Evolutionary conservation across 2,329 filamentous ascomycete species (phyloP).

Genomic region (Exophiala bonariae): DNA sequence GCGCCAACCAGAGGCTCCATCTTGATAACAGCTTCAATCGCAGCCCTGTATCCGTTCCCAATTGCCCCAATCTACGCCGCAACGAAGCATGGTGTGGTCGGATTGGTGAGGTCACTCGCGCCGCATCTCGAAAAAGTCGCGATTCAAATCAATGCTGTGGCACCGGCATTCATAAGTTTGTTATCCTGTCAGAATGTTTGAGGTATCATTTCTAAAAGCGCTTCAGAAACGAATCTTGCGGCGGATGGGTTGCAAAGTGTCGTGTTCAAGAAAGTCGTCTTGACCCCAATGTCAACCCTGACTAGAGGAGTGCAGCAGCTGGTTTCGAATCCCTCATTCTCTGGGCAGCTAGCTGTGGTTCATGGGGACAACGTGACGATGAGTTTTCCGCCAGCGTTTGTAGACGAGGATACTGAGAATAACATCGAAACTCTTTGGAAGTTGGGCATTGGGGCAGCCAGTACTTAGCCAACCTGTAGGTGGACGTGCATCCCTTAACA

Average conservation of each 20-base stretch:
- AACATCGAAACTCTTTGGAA: constrained; percentile 52
- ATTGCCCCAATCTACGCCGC: constrained; percentile 51
- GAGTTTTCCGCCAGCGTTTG: constrained; percentile 44
- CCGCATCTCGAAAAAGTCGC: constrained; percentile 37
- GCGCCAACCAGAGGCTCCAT: constrained; percentile 50
- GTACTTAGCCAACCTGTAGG: too few species aligned
- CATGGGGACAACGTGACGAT: constrained; percentile 52
- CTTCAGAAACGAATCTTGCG: constrained; percentile 47
- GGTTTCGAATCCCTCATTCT: constrained; percentile 40
- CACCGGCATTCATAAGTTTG: constrained; percentile 52
- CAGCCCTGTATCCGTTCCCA: constrained; percentile 44
- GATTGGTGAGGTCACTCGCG: constrained; percentile 50
- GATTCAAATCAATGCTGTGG: constrained; percentile 54
- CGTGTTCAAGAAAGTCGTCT: constrained; percentile 49
- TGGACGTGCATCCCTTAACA: too few species aligned
- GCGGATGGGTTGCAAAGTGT: constrained; percentile 43
- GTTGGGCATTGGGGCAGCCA: too few species aligned
- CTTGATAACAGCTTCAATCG: constrained; percentile 45
- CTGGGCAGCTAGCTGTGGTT: constrained; percentile 51
- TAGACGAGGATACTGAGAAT: constrained; percentile 49
- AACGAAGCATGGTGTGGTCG: constrained; percentile 53
- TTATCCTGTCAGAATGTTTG: not conserved
- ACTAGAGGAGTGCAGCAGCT: constrained; percentile 46
- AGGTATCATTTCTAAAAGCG: not conserved
- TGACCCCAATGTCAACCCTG: constrained; percentile 54